phyloP scores from a whole-genome alignment of 371 early-diverging fungal species.

The Saksenaea oblongispora region DNA sequence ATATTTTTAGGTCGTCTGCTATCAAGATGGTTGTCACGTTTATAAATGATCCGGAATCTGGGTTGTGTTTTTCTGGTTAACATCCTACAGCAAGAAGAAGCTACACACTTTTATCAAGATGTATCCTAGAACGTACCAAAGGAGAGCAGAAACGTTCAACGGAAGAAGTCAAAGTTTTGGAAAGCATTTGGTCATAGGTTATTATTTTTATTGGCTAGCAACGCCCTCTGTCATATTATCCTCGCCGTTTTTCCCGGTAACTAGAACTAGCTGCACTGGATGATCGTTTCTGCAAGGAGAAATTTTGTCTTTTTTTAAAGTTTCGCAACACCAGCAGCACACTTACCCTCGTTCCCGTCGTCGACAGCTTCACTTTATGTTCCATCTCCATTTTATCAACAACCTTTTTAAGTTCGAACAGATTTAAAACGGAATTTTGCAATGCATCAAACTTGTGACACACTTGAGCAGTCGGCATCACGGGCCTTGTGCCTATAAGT shows the following conservation, averaged over 20 bases:
- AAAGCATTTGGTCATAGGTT: slow-evolving; percentile 5
- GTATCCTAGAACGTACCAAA: not conserved
- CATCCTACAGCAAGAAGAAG: no score
- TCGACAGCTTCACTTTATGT: slow-evolving; percentile 53
- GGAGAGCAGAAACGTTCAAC: not conserved
- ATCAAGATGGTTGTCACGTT: no score
- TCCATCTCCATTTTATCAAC: slow-evolving; percentile 79
- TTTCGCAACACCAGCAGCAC: not conserved
- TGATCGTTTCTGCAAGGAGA: slow-evolving; percentile 23
- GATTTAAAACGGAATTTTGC: slow-evolving; percentile 62
- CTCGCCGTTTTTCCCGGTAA: slow-evolving; percentile 26
- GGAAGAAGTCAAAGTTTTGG: not conserved
- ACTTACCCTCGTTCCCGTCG: slow-evolving; percentile 12
- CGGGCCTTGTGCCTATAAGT: slow-evolving; percentile 57
- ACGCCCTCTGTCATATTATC: slow-evolving; percentile 1
- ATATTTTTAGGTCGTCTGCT: no score
- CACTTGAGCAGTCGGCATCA: slow-evolving; percentile 77
- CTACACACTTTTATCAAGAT: no score
- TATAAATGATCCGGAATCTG: no score
- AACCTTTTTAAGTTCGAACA: slow-evolving; percentile 78
- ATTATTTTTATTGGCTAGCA: not conserved
- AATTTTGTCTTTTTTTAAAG: not conserved
- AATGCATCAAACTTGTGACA: slow-evolving; percentile 75
- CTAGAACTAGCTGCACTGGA: slow-evolving; percentile 25
- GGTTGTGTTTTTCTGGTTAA: no score